Evolutionary conservation across 352 stramenopile genomes (phyloP), one percentile per base, ranked within the genome.

Genomic region (Globisporangium paroecandrum): DNA sequence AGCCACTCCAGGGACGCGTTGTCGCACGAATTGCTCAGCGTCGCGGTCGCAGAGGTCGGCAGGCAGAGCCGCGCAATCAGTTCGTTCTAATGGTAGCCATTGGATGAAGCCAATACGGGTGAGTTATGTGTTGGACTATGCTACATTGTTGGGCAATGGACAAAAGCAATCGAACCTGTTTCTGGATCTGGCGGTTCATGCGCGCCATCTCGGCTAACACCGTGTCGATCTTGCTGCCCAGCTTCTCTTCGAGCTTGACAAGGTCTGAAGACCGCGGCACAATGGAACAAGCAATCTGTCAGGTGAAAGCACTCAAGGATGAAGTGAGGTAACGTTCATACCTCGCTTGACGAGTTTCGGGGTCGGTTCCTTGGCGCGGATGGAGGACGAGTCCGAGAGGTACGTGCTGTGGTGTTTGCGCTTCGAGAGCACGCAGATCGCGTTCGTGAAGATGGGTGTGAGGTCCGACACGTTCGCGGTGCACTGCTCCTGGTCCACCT

Each of bases 361-460:
- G 20, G 79, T 74, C 7, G 85, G 75, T 41, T 90, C 82, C 64
- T 84, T 86, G 2, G 54, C 58, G 20, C 79, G 78, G 20, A 72
- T 70, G 10, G 79, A 74, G 25, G 79, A 75, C 34, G 76, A 75
- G 53, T 90, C 82, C 0, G 77, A 81, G 54, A 58, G 71, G 66
- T 75, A 77, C 36, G 74, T 68, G 38, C 54, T 81, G 66, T 71
- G 84, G 41, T 92, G 82, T 69, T 95, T 95, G 58, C 87, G 81
- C 74, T 95, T 95, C 10, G 87, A 95, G 15, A 95, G 68, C 13
- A 95, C 87, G 66, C 86, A 95, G 60, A 95, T 95, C 8, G 87
- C 82, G 68, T 90, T 94, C 46, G 87, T 95, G 67, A 94, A 93
- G 58, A 94, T 86, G 9, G 83, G 83, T 27, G 81, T 87, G 10